Evolutionary conservation across 2,329 filamentous ascomycete species (phyloP).

Genomic region (Curvularia sp.): DNA sequence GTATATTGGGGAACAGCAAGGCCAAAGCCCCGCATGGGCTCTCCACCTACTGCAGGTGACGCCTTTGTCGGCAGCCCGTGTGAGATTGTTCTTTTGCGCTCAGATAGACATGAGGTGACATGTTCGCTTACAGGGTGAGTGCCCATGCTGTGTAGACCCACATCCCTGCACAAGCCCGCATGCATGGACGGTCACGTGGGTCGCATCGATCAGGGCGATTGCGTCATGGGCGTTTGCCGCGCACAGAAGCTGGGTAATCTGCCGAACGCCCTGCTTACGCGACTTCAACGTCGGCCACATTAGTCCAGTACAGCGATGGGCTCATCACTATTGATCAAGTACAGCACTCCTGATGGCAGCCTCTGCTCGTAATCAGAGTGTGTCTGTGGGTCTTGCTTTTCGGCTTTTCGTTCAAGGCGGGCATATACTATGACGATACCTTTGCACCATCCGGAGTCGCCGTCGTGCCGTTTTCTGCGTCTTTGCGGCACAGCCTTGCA

Average conservation of each 20-base stretch:
- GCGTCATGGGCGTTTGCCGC: slow-evolving; percentile 3
- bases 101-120: neutral
- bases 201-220: neutral
- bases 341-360: neutral
- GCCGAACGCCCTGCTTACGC: slow-evolving; percentile 6
- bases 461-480: neutral
- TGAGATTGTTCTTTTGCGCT: neutral
- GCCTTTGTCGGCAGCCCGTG: neutral
- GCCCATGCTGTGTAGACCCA: neutral
- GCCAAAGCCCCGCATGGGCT: slow-evolving; percentile 1
- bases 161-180: neutral
- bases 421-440: neutral
- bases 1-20: neutral
- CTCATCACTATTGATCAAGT: neutral
- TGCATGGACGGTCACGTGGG: slow-evolving; percentile 4
- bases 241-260: neutral
- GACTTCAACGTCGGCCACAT: neutral
- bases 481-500: slow-evolving; percentile 2
- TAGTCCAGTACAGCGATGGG: no score
- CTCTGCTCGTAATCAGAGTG: neutral
- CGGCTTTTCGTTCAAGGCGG: no score
- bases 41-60: neutral
- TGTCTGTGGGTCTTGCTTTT: neutral
- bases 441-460: neutral
- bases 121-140: slow-evolving; percentile 2